Evolutionary conservation across 2,329 filamentous ascomycete genomes (phyloP), one percentile per base, ranked within the genome.

Genomic region (Neofusicoccum kwambonambiense): DNA sequence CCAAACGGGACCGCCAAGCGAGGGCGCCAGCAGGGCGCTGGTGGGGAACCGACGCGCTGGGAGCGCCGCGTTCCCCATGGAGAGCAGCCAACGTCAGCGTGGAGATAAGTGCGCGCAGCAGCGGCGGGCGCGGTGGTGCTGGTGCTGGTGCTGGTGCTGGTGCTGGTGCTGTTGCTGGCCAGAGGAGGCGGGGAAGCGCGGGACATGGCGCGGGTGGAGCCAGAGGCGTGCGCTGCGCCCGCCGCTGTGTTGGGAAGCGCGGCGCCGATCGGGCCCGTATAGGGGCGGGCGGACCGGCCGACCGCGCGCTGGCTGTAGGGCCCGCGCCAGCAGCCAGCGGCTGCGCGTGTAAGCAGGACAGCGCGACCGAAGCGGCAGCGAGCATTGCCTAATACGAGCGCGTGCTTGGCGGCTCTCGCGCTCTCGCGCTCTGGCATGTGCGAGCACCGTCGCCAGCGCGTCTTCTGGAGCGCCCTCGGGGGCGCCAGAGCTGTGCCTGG

Each of bases 11-110:
- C n/a, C 11, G 27, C 11, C 15, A 60, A 60, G 56, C 56, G 56
- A 57, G 39, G 37, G 17, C 11, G 56, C 41, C 41, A 60, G 56
- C 45, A 37, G 56, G 56, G 42, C 5, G 8, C 17, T 19, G 58
- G 58, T 62, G 58, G 58, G 58, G 58, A 62, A 62, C 58, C 58
- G 58, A 51, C 41, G 58, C 58, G 58, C 34, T 51, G 58, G 58
- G 35, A 27, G 12, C 39, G 50, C 54, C 27, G 4, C 4, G 27
- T 31, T 35, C 27, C 47, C 56, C 41, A n/a, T n/a, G 42, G 19
- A 17, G 17, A 41, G 13, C 19, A 9, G 52, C 52, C 41, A 45
- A 58, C 39, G 56, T 60, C 56, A 60, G 56, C 52, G 6, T n/a
- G 27, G 51, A n/a, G 39, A 58, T 41, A 57, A n/a, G 52, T 22